Evolutionary conservation across 371 early-diverging fungal species (phyloP).

Genomic region (Mucor indicus): DNA sequence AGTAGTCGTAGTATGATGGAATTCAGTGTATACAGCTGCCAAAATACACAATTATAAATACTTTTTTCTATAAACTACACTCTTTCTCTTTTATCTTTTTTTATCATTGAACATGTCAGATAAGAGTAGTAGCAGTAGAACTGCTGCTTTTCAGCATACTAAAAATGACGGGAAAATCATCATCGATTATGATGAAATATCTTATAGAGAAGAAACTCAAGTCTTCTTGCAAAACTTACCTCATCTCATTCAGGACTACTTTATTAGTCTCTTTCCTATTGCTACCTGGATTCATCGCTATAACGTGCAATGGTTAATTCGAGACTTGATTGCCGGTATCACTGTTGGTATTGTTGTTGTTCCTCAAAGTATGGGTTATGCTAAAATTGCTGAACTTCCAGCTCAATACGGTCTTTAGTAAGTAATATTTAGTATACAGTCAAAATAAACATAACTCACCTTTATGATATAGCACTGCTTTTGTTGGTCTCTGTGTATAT

Average conservation of each 20-base stretch:
- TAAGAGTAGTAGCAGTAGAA: background rate
- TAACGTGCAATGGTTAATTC: conserved; percentile 73
- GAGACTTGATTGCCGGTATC: conserved; percentile 83
- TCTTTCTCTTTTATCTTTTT: too few species aligned
- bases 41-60: too few species aligned
- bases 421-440: background rate
- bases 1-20: conserved; percentile 5
- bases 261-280: conserved; percentile 60
- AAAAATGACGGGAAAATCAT: conserved; percentile 20
- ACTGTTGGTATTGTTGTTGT: conserved; percentile 85
- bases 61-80: too few species aligned
- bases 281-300: conserved; percentile 71
- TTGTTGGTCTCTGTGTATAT: conserved; percentile 78
- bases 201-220: conserved; percentile 26
- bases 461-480: conserved; percentile 35
- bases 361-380: conserved; percentile 84
- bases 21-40: too few species aligned
- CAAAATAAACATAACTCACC: background rate
- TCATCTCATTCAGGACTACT: conserved; percentile 26
- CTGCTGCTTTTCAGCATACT: background rate
- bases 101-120: background rate
- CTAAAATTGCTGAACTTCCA: conserved; percentile 80
- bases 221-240: conserved; percentile 28
- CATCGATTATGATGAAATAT: conserved; percentile 39
- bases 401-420: conserved; percentile 88